These are phyloP conservation scores for Fusarium protoensiforme DNA, from an alignment of 2,329 filamentous ascomycete genomes.

Conservation along the genomic window DNA sequence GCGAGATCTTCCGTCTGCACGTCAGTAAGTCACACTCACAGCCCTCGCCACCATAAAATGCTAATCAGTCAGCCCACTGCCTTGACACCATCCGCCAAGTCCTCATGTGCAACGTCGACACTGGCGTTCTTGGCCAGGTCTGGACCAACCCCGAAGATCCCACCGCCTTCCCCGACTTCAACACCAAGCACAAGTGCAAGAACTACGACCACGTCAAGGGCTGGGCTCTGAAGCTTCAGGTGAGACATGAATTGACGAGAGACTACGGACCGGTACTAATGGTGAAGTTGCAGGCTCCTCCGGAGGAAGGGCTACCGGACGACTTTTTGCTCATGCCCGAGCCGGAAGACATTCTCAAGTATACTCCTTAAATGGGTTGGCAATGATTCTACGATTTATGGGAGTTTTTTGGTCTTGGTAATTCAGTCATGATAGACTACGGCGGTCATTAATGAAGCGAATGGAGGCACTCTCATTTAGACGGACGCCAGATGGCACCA, in stretches of 20 bases:
- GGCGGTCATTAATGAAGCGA: not conserved
- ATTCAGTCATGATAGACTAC: not conserved
- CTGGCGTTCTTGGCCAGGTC: constrained; percentile 69
- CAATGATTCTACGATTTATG: accelerated
- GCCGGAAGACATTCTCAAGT: constrained; percentile 16
- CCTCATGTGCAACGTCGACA: constrained; percentile 71
- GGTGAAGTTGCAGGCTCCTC: constrained; percentile 27
- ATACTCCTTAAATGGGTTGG: constrained; percentile 17
- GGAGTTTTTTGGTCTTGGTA: not conserved
- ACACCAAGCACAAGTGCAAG: constrained; percentile 68
- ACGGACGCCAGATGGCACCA: not conserved
- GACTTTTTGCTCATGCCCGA: constrained; percentile 27
- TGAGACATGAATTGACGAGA: constrained; percentile 10
- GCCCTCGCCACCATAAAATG: accelerated
- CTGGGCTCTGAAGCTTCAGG: constrained; percentile 67
- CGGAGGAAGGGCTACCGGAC: constrained; percentile 19
- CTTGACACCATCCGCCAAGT: constrained; percentile 71
- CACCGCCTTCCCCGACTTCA: constrained; percentile 69
- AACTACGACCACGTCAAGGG: constrained; percentile 64
- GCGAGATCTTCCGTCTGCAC: constrained; percentile 65
- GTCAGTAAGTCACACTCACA: constrained; percentile 57
- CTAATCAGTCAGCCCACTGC: constrained; percentile 57
- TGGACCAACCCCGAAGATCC: constrained; percentile 62
- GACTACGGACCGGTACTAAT: not conserved
- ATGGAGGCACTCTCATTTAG: not conserved